Base-by-base conservation (phyloP, 495 filamentous ascomycete genomes). In the Penicillium paradoxum region DNA sequence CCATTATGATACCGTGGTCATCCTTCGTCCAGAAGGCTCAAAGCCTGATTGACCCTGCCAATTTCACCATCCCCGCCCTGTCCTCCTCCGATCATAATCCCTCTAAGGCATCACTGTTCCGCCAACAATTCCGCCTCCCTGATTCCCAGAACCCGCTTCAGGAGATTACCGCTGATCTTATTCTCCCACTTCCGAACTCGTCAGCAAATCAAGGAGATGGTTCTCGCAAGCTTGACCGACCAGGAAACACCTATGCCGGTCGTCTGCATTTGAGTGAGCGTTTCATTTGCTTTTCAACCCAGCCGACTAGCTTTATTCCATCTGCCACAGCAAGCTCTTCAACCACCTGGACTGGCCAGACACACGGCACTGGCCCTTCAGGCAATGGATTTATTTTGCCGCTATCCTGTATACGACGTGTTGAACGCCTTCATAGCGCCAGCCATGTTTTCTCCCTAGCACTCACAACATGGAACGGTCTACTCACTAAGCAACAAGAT, bases 361-460 rank as follows among this genome's bases (percentile, higher is more conserved):
- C 90, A 13, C 86, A 93, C 60, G 90, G 90, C 14, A 87, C 88
- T 15, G 91, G 91, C 0, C 91, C 95, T n/a, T 87, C 89, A 37
- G 92, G 92, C 10, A 95, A 96, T 77, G 93, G 93, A 33, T 98
- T 98, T 62, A 96, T 87, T 10, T 81, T 97, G n/a, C 95, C 93
- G 3, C 79, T 98, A 10, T 96, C 88, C 66, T 87, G 89, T 29
- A 88, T 98, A 54, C 81, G 93, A 41, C 78, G 91, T 4, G 93
- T 98, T 10, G 93, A 98, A 73, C 81, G 93, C 48, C 76, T 97
- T 11, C 89, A 95, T 57, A 96, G 88, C 54, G 86, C 91, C 54
- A 92, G 83, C 59, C 87, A 90, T 60, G 84, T 96, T 71, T 97
- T 97, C 68, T 86, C 95, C 7, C 80, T 98, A 33, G 85, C 90